Evolutionary conservation across 805 yeast genomes (phyloP).

Genomic region (Teunomyces kruisii): DNA sequence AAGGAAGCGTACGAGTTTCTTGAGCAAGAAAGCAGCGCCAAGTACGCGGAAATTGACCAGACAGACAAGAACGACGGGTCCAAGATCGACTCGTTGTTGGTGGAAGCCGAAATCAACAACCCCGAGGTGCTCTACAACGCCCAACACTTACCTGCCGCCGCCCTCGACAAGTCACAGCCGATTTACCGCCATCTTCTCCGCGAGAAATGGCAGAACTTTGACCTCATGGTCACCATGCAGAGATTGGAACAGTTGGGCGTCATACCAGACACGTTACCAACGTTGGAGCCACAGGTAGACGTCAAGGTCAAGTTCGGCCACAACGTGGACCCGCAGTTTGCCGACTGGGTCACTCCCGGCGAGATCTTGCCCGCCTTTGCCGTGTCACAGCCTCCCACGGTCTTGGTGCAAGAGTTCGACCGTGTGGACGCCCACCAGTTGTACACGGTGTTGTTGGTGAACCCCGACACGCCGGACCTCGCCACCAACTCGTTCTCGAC

Average conservation of each 20-base stretch:
- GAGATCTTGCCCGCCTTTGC: slow-evolving; percentile 67
- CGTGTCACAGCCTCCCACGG: slow-evolving; percentile 72
- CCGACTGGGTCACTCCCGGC: slow-evolving; percentile 81
- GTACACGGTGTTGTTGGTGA: slow-evolving; percentile 79
- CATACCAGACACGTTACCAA: slow-evolving; percentile 93
- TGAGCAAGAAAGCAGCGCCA: slow-evolving; percentile 44
- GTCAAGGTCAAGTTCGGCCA: slow-evolving; percentile 76
- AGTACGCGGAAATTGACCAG: slow-evolving; percentile 29
- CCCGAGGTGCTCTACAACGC: slow-evolving; percentile 84
- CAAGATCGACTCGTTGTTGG: slow-evolving; percentile 32
- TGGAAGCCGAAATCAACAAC: slow-evolving; percentile 68
- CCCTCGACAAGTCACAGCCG: slow-evolving; percentile 69
- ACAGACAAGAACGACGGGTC: slow-evolving; percentile 6
- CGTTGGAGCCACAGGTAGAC: slow-evolving; percentile 76
- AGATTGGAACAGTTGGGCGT: slow-evolving; percentile 81
- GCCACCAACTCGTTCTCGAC: slow-evolving; percentile 67
- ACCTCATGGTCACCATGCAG: slow-evolving; percentile 83
- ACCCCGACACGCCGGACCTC: slow-evolving; percentile 88
- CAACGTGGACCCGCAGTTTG: slow-evolving; percentile 50
- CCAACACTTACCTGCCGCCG: slow-evolving; percentile 40
- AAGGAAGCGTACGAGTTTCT: slow-evolving; percentile 63
- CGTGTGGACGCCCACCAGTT: slow-evolving; percentile 45
- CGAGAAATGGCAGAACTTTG: slow-evolving; percentile 69
- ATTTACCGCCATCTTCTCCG: slow-evolving; percentile 72
- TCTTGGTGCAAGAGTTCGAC: slow-evolving; percentile 73